phyloP scores from a whole-genome alignment of 1,139 yeast genomes.

The Blastobotrys arbuscula region DNA sequence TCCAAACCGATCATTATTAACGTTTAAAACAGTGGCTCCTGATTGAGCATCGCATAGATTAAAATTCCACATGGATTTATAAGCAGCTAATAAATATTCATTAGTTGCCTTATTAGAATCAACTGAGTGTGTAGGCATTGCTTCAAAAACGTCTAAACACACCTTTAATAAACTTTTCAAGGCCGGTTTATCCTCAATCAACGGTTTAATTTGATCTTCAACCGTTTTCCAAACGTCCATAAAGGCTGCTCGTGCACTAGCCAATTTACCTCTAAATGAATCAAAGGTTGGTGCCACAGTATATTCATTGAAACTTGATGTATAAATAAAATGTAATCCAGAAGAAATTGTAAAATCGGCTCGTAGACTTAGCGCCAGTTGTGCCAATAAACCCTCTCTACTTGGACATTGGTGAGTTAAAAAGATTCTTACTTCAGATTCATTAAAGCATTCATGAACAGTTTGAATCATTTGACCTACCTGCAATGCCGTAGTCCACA shows the following conservation, averaged over 20 bases:
- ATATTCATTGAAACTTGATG: conserved; percentile 65
- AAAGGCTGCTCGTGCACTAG: conserved; percentile 56
- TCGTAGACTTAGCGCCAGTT: conserved; percentile 58
- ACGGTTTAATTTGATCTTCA: conserved; percentile 44
- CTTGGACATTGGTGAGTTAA: conserved; percentile 64
- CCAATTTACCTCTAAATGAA: conserved; percentile 45
- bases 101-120: conserved; percentile 30
- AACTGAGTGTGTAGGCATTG: conserved; percentile 50
- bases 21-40: conserved; percentile 40
- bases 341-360: conserved; percentile 71
- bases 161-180: conserved; percentile 42
- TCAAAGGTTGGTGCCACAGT: conserved; percentile 60
- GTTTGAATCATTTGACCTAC: conserved; percentile 57
- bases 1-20: conserved; percentile 40
- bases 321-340: conserved; percentile 67
- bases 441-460: conserved; percentile 38
- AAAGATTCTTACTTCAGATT: conserved; percentile 52
- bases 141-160: conserved; percentile 58
- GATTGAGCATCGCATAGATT: conserved; percentile 58
- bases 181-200: conserved; percentile 33
- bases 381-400: conserved; percentile 62
- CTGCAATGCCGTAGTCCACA: conserved; percentile 71
- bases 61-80: conserved; percentile 73
- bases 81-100: conserved; percentile 56
- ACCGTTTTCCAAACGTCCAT: conserved; percentile 63